Base-by-base conservation (phyloP, 148 eudicot genomes). In the Amaranthus palmeri region DNA sequence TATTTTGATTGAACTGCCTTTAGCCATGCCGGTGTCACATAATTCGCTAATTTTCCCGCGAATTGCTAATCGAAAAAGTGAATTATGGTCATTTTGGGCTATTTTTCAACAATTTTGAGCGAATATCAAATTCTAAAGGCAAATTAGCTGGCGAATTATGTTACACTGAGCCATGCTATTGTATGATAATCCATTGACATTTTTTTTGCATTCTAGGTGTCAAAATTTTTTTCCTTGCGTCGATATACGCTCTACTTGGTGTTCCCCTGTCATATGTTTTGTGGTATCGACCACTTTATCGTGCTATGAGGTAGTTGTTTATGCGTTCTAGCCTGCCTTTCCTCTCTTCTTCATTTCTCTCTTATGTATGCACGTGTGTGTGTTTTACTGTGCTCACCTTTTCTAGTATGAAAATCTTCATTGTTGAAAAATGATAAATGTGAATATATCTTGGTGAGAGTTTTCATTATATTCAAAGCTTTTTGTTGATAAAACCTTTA, bases 231-330 rank as follows among this genome's bases (percentile, higher is more conserved):
- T 88, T 95, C 75, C 92, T 95, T 72, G 90, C 99, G 25, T 68
- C 76, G 52, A 95, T 95, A 77, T 95, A 95, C 77, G 92, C 92
- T 74, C 70, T 95, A 65, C 81, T 86, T 54, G 99, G 99, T 59
- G 75, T 80, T 71, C 99, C 99, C 42, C 79, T 92, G 60, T 90
- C 97, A 7, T 95, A 95, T 76, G 80, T 92, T 68, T 68, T 92
- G 69, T 95, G 99, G 99, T 95, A 95, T 76, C 82, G 96, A 75
- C 99, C 99, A 75, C 91, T 95, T 64, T 95, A 95, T 78, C 88
- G 88, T 78, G 99, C 96, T 74, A 90, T 95, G 97, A 95, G 99
- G 99, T 95, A 90, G 45, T 54, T 59, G 43, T 8, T 57, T 65
- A 41, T 61, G 47, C 54, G 52, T 70, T 40, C 11, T 41, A 61